Evolutionary conservation across 371 early-diverging fungal species (phyloP).

Genomic region (Chytridium lagenaria): DNA sequence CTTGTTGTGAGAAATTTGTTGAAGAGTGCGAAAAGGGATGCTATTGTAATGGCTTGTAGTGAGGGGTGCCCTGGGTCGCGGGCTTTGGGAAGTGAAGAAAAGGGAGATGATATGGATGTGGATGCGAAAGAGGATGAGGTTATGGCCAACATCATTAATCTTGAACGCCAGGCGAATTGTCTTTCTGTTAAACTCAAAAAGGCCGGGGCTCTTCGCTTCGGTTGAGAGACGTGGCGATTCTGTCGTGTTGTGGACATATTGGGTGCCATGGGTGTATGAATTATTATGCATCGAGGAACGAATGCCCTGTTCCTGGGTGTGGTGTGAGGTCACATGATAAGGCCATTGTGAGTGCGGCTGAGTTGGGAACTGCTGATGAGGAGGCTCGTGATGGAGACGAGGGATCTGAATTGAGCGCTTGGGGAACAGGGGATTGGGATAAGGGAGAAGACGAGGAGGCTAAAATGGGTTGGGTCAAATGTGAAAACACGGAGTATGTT

Average conservation of each 20-base stretch:
- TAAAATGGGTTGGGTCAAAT: background rate
- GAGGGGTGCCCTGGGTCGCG: conserved; percentile 21
- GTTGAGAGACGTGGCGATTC: conserved; percentile 34
- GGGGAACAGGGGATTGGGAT: background rate
- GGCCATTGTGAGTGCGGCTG: conserved; percentile 35
- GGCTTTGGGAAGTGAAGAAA: background rate
- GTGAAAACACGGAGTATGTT: background rate
- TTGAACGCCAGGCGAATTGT: background rate
- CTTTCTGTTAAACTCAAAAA: conserved; percentile 12
- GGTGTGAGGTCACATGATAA: conserved; percentile 38
- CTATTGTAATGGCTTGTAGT: conserved; percentile 9
- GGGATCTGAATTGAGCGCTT: background rate
- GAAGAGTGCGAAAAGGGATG: conserved; percentile 1
- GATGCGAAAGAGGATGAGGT: background rate
- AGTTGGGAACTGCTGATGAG: conserved; percentile 21
- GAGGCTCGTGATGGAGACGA: too few relatives aligned
- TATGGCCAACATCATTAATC: background rate
- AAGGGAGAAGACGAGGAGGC: background rate
- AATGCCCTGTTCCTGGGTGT: conserved; percentile 40
- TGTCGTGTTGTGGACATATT: conserved; percentile 52
- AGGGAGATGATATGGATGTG: background rate
- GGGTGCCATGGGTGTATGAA: conserved; percentile 42
- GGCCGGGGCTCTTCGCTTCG: conserved; percentile 2
- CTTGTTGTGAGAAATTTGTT: conserved; percentile 38
- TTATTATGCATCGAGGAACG: conserved; percentile 30